A percentile compares a stretch with the other conserved stretches of the same genome.
phyloP scores from a whole-genome alignment of 73 alveolate genomes.

The Tetrahymena borealis region DNA sequence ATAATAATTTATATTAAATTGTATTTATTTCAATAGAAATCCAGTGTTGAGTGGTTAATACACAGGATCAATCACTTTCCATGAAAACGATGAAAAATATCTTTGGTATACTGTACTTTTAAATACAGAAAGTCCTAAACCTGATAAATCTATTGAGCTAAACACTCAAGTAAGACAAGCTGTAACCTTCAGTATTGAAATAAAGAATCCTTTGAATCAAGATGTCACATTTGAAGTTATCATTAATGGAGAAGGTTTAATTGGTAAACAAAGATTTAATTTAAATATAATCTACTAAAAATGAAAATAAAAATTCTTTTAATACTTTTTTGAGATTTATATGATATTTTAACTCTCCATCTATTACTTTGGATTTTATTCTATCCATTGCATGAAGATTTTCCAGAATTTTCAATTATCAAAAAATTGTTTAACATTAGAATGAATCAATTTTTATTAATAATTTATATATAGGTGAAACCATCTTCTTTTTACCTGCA shows the following conservation, averaged over 20 bases:
- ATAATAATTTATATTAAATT: too few relatives aligned
- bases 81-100: constrained; percentile 81
- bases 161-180: constrained; percentile 85
- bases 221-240: constrained; percentile 84
- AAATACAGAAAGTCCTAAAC: constrained; percentile 83
- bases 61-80: constrained; percentile 92
- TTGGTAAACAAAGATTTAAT: constrained; percentile 58
- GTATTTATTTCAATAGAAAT: background rate
- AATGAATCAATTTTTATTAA: too few relatives aligned
- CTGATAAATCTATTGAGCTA: constrained; percentile 74
- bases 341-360: background rate
- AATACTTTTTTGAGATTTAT: background rate
- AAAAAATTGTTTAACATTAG: too few relatives aligned
- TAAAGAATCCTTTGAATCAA: constrained; percentile 83
- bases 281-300: background rate
- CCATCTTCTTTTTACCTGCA: constrained; percentile 72
- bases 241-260: constrained; percentile 86
- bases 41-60: constrained; percentile 92
- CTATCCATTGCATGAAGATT: too few relatives aligned
- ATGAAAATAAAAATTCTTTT: background rate
- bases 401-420: too few relatives aligned
- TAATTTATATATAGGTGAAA: too few relatives aligned
- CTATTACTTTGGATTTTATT: background rate
- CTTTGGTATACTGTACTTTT: constrained; percentile 76
- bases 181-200: constrained; percentile 71